A percentile compares a stretch with the other conserved stretches of the same genome.
Evolutionary conservation across 306 rosid species (phyloP).

Genomic region (Notholithocarpus densiflorus): DNA sequence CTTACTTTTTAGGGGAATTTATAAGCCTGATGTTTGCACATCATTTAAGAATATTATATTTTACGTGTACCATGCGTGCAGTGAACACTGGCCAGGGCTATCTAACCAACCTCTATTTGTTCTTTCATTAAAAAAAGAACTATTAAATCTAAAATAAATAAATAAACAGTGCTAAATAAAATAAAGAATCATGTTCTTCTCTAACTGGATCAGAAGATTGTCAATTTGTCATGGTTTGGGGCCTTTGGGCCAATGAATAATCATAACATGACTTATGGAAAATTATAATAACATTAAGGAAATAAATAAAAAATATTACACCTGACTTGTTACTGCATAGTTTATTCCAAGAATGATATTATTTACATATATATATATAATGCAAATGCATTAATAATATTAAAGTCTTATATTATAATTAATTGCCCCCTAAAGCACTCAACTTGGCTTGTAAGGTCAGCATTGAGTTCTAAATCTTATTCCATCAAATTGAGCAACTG

Average conservation of each 20-base stretch:
- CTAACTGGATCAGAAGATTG: background rate
- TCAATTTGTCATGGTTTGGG: background rate
- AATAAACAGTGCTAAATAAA: no score
- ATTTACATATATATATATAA: background rate
- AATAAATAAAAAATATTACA: background rate
- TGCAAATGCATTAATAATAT: background rate
- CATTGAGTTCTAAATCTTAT: background rate
- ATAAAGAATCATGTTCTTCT: background rate
- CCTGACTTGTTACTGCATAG: background rate
- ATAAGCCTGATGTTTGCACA: no score
- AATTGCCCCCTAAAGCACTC: constrained; percentile 17
- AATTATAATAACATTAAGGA: no score
- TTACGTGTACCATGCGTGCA: no score
- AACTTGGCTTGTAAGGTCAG: constrained; percentile 28
- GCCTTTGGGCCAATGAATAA: background rate
- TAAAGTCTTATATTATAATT: background rate
- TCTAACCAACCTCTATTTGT: no score
- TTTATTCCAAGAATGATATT: background rate
- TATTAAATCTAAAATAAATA: no score
- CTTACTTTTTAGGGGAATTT: no score
- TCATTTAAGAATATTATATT: no score
- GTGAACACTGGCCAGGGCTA: no score
- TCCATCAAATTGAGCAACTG: constrained; percentile 5
- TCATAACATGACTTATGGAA: no score
- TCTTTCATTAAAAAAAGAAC: no score